Evolutionary conservation across 495 filamentous ascomycete genomes (phyloP), one percentile per base, ranked within the genome.

Genomic region (Talaromyces trachyspermus): DNA sequence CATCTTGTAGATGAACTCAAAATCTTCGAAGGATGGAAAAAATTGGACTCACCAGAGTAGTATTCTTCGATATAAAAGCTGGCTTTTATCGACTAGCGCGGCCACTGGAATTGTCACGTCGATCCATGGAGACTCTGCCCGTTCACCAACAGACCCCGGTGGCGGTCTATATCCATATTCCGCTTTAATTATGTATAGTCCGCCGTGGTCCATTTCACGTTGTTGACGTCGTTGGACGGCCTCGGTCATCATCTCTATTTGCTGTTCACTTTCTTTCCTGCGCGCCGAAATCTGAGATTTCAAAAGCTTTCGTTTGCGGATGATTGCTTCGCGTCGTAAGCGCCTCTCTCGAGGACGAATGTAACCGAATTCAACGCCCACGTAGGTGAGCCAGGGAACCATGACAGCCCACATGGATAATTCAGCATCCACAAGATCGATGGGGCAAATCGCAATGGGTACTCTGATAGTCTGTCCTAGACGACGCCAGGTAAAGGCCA

Each of bases 91-190:
- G 2, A 76, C 70, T 46, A 73, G 54, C 5, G 65, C 67, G 44
- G 66, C 69, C 5, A 78, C 62, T 2, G 74, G 65, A 32, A 76
- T 61, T 1, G 71, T 73, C 26, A 76, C 74, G 58, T 78, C 72
- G 7, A 57, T 56, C 1, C 63, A 43, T 9, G 61, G 57, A 23
- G 63, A 45, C 24, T 68, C 66, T 9, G 43, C 41, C 17, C 53
- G 52, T 12, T 52, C 50, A 14, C 43, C 40, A 37, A 58, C 60
- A 17, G 43, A 33, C 43, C 58, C 62, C 53, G 58, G 29, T 23
- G 56, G 51, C 12, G 67, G 60, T 42, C 58, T 54, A 51, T 68
- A 64, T 2, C 65, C 68, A 50, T 71, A 74, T 48, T 72, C 66
- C 1, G 70, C 70, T 49, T 60, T 67, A 27, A 49, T 56, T 9